Percentiles rank a stretch among this genome's conserved stretches.
phyloP scores from a whole-genome alignment of 2,329 filamentous ascomycete species.

The Ceratocystis huliohia region DNA sequence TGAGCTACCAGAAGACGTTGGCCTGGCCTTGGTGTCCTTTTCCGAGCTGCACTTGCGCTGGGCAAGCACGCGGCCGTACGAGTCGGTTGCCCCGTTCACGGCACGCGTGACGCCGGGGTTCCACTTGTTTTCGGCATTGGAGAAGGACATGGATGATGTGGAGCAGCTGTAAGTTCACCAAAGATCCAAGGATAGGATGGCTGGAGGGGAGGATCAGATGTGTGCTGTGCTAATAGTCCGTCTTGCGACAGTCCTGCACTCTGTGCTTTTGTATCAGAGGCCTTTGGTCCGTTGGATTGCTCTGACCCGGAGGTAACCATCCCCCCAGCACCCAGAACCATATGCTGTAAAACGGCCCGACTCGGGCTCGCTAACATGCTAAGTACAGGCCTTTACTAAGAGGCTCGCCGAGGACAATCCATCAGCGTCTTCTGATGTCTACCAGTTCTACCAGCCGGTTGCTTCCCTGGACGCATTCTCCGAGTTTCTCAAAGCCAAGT shows the following conservation, averaged over 20 bases:
- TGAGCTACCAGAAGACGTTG: constrained; percentile 60
- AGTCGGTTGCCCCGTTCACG: constrained; percentile 54
- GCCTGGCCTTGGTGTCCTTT: constrained; percentile 46
- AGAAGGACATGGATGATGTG: not conserved
- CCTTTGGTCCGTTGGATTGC: constrained; percentile 49
- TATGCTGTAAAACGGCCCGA: not conserved
- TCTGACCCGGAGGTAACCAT: constrained; percentile 22
- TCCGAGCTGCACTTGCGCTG: constrained; percentile 70
- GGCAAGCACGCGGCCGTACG: constrained; percentile 47
- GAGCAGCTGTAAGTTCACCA: not conserved
- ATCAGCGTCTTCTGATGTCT: constrained; percentile 35
- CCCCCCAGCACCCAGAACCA: not conserved
- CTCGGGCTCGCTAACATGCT: not conserved
- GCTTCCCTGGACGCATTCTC: constrained; percentile 44
- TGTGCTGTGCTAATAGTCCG: not conserved
- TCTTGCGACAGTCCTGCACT: constrained; percentile 27
- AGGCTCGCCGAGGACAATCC: not conserved
- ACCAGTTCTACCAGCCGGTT: constrained; percentile 59
- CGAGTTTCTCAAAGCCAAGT: constrained; percentile 37
- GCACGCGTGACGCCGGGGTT: constrained; percentile 68
- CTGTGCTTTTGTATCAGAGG: constrained; percentile 44
- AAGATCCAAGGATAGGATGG: too few relatives aligned
- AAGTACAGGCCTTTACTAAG: not conserved
- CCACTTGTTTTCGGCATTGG: constrained; percentile 58
- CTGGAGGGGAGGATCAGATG: too few relatives aligned